Conservation (phyloP, 129 eudicot genomes). For the Calendula officinalis region DNA sequence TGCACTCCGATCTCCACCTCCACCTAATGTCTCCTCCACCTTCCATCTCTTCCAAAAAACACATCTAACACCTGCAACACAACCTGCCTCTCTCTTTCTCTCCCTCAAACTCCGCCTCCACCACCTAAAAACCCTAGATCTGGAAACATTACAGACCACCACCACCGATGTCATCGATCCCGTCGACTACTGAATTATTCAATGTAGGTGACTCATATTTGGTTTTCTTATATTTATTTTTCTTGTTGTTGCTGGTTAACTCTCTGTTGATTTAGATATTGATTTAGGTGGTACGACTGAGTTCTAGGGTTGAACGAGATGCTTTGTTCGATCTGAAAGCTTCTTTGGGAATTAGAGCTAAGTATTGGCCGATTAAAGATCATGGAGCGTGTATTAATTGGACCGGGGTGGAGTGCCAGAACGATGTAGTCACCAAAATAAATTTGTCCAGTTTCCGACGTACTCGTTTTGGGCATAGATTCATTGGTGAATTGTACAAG, state of each 20-base stretch:
- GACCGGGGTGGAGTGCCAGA: constrained; percentile 59
- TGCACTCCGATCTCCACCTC: no score
- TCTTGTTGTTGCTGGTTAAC: constrained; percentile 37
- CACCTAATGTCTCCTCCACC: no score
- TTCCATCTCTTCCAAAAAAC: no score
- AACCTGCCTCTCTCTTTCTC: no score
- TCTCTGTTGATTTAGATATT: constrained; percentile 49
- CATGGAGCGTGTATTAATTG: constrained; percentile 58
- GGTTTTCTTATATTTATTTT: constrained; percentile 25
- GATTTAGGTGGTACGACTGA: constrained; percentile 34
- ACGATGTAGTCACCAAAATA: constrained; percentile 51
- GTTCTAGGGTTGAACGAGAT: constrained; percentile 44
- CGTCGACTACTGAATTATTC: no score
- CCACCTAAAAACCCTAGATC: no score
- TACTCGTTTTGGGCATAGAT: constrained; percentile 43
- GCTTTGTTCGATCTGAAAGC: constrained; percentile 66
- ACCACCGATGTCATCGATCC: no score
- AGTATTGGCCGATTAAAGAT: constrained; percentile 62
- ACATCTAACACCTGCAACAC: no score
- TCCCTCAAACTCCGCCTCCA: no score
- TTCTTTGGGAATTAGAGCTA: constrained; percentile 60
- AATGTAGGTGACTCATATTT: no score
- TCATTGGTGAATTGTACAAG: constrained; percentile 44
- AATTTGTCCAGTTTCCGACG: constrained; percentile 47
- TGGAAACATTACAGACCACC: no score